Evolutionary conservation across 805 yeast genomes (phyloP).

Genomic region (Ogataea methanolica): DNA sequence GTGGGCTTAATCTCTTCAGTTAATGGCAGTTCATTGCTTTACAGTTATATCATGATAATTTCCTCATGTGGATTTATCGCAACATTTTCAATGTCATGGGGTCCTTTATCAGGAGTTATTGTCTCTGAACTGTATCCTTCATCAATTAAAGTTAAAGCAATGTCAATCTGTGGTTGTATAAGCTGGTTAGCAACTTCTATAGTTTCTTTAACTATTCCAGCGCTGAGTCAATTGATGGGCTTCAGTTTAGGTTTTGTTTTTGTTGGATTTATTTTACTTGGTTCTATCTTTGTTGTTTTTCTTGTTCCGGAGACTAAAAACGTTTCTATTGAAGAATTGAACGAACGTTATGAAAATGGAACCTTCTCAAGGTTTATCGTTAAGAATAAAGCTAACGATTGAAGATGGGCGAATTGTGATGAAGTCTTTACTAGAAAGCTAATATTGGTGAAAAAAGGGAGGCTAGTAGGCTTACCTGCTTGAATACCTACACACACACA

Average conservation of each 20-base stretch:
- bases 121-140: slow-evolving; percentile 65
- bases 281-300: slow-evolving; percentile 22
- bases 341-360: slow-evolving; percentile 16
- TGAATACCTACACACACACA: too few relatives aligned
- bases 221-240: slow-evolving; percentile 54
- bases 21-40: slow-evolving; percentile 31
- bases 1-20: slow-evolving; percentile 44
- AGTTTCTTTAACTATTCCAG: slow-evolving; percentile 66
- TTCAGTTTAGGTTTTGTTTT: slow-evolving; percentile 65
- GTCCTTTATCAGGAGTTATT: slow-evolving; percentile 63
- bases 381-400: not conserved
- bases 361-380: not conserved
- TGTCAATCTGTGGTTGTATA: slow-evolving; percentile 52
- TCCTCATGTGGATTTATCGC: slow-evolving; percentile 55
- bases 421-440: too few relatives aligned
- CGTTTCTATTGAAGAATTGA: slow-evolving; percentile 17
- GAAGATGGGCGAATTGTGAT: not conserved
- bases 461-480: too few relatives aligned
- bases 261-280: slow-evolving; percentile 18
- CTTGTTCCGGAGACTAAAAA: slow-evolving; percentile 32
- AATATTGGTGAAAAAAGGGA: too few relatives aligned
- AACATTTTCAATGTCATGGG: slow-evolving; percentile 69
- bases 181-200: slow-evolving; percentile 63
- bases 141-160: slow-evolving; percentile 51
- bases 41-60: slow-evolving; percentile 46